phyloP scores from a whole-genome alignment of 176 grass and related monocot genomes.

The Zea mays region Zm-B73-REFERENCE-NAM-5.0 NC_050098.1:173728501-173729000 shows the following conservation, averaged over 20 bases:
- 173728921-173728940: conserved; percentile 11
- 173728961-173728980: conserved; percentile 33
- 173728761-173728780: conserved; percentile 4
- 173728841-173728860: not conserved
- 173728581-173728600: conserved; percentile 17
- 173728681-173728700: no score
- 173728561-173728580: conserved; percentile 16
- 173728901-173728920: conserved; percentile 11
- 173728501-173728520: conserved; percentile 17
- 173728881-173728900: conserved; percentile 31
- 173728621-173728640: no score
- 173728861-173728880: not conserved
- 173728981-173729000: conserved; percentile 10
- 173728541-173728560: conserved; percentile 12
- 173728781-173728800: not conserved
- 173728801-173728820: not conserved
- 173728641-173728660: no score
- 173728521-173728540: conserved; percentile 12
- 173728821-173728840: not conserved
- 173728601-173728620: conserved; percentile 17
- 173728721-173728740: conserved; percentile 1
- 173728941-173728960: conserved; percentile 22
- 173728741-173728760: conserved; percentile 18
- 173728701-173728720: no score
- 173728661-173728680: no score